phyloP scores from a whole-genome alignment of 2,329 filamentous ascomycete genomes.

The Hypoxylon sp. region DNA sequence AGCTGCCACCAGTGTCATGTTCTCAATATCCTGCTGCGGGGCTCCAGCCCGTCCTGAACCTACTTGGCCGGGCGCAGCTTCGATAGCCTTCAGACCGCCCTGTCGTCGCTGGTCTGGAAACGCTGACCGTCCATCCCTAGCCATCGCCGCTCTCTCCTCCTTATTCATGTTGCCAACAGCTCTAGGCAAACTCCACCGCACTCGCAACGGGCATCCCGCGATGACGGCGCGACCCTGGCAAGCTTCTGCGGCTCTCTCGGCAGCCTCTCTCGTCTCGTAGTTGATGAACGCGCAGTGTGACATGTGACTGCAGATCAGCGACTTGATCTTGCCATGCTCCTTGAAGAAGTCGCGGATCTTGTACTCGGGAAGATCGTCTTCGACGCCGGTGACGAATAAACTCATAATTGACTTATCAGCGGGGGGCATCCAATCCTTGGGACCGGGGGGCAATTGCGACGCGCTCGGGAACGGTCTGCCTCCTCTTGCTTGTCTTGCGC shows the following conservation, averaged over 20 bases:
- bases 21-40: constrained; percentile 52
- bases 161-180: constrained; percentile 92
- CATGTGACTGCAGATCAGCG: constrained; percentile 94
- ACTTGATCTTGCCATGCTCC: constrained; percentile 89
- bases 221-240: constrained; percentile 92
- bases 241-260: constrained; percentile 86
- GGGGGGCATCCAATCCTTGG: constrained; percentile 89
- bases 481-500: constrained; percentile 61
- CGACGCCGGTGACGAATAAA: constrained; percentile 93
- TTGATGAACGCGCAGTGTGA: constrained; percentile 98
- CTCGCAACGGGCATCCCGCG: constrained; percentile 88
- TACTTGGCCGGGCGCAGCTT: constrained; percentile 51
- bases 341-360: constrained; percentile 93
- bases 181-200: constrained; percentile 94
- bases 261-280: constrained; percentile 85
- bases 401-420: constrained; percentile 89
- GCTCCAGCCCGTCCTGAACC: constrained; percentile 49
- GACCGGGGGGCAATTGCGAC: constrained; percentile 82
- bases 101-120: constrained; percentile 61
- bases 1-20: constrained; percentile 71
- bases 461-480: constrained; percentile 76
- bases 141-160: constrained; percentile 85
- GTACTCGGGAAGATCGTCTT: constrained; percentile 95
- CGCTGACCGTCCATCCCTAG: constrained; percentile 79
- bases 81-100: constrained; percentile 53